phyloP scores from a whole-genome alignment of 768 basidiomycete species.

The Russula vinacea region DNA sequence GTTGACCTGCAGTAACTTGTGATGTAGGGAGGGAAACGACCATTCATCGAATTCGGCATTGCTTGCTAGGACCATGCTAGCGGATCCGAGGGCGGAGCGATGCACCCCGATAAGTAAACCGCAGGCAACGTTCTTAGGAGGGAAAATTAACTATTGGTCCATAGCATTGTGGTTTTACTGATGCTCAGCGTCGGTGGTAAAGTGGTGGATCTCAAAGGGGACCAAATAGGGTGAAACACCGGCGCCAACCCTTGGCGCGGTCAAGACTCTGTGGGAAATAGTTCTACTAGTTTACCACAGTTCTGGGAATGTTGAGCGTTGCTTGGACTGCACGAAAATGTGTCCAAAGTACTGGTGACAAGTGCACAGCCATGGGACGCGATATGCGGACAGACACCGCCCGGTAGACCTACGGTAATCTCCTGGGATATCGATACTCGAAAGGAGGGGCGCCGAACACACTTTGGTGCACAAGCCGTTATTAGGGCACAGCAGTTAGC shows the following conservation, averaged over 20 bases:
- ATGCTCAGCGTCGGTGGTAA: background rate
- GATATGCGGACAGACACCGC: background rate
- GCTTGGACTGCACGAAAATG: background rate
- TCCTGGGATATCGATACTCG: background rate
- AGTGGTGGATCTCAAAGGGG: background rate
- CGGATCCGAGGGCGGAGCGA: background rate
- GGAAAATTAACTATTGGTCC: background rate
- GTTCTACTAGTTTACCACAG: background rate
- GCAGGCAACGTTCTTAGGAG: background rate
- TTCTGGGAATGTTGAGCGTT: background rate
- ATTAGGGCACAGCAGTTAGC: background rate
- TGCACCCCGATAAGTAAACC: background rate
- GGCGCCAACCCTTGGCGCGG: background rate
- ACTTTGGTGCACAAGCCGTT: background rate
- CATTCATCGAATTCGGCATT: background rate
- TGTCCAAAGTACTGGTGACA: too few relatives aligned
- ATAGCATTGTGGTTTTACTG: background rate
- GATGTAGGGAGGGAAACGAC: background rate
- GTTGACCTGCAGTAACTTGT: background rate
- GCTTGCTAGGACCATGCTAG: too few relatives aligned
- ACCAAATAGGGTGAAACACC: background rate
- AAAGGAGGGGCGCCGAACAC: too few relatives aligned
- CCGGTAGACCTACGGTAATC: background rate
- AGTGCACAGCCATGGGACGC: background rate
- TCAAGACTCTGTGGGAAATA: background rate